Percentiles rank a stretch among this genome's conserved stretches.
These are phyloP conservation scores for Ceratocystis alfenasii DNA, from an alignment of 2,329 filamentous ascomycete genomes.

Conservation along the genomic window DNA sequence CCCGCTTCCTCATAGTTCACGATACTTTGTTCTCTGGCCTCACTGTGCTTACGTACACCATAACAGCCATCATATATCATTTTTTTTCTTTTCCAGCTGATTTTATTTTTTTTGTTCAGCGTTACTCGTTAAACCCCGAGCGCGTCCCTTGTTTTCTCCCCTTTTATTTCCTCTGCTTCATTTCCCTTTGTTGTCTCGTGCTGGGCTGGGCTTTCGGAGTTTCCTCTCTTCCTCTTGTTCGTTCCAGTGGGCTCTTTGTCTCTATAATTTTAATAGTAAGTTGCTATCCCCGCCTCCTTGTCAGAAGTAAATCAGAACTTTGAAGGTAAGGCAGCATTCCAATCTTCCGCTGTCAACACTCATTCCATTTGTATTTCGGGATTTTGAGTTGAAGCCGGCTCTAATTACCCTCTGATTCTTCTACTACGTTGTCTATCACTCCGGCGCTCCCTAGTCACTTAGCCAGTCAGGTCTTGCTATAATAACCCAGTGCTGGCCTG, in stretches of 20 bases:
- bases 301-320: not conserved
- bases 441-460: not conserved
- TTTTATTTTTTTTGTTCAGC: not conserved
- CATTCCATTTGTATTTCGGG: not conserved
- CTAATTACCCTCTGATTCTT: not conserved
- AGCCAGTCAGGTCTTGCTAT: not conserved
- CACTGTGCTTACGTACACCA: not conserved
- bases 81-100: not conserved
- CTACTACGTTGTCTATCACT: not conserved
- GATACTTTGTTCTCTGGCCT: constrained; percentile 1
- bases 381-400: not conserved
- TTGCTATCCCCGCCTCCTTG: too few relatives aligned
- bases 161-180: constrained; percentile 11
- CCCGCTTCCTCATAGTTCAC: not conserved
- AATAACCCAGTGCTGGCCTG: not conserved
- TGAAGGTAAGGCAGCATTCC: not conserved
- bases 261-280: constrained; percentile 6
- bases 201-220: constrained; percentile 1
- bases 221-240: constrained; percentile 5
- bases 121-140: not conserved
- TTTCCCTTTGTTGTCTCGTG: constrained; percentile 11
- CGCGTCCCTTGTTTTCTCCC: constrained; percentile 10
- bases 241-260: constrained; percentile 8
- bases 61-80: not conserved
- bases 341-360: constrained; percentile 9